Evolutionary conservation across 257 asterid species (phyloP).

Genomic region (Nicotiana knightiana): DNA sequence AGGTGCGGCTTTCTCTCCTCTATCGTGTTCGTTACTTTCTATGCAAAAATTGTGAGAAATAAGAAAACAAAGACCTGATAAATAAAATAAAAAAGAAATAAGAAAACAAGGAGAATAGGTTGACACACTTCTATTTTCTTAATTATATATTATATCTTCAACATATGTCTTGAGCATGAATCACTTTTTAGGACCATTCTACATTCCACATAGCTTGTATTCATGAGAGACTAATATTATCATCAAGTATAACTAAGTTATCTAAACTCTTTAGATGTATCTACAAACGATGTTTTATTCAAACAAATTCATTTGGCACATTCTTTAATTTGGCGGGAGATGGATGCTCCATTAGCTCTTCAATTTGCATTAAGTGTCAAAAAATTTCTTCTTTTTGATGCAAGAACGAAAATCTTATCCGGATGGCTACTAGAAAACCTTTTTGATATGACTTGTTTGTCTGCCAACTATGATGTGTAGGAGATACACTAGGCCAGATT

Average conservation of each 20-base stretch:
- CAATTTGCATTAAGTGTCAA: too few relatives aligned
- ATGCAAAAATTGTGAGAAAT: background rate
- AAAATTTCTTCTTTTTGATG: background rate
- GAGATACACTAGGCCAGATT: slow-evolving; percentile 58
- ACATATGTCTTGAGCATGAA: background rate
- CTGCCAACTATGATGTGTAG: slow-evolving; percentile 18
- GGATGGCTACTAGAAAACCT: background rate
- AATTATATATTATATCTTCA: background rate
- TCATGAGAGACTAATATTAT: background rate
- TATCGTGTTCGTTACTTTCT: background rate
- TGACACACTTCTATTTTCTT: background rate
- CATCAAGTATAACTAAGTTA: background rate
- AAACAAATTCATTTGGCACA: background rate
- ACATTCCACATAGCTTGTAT: background rate
- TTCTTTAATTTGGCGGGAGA: background rate
- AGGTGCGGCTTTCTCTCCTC: slow-evolving; percentile 39
- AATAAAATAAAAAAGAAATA: background rate
- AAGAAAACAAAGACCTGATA: background rate
- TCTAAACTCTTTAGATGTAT: background rate
- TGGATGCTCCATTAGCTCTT: too few relatives aligned
- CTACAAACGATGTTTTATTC: background rate
- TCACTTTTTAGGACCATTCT: background rate
- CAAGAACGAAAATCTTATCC: background rate
- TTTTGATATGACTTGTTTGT: background rate
- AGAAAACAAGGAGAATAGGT: background rate